Base-by-base conservation (phyloP, 2,329 filamentous ascomycete genomes). In the Penicillium thymicola region DNA sequence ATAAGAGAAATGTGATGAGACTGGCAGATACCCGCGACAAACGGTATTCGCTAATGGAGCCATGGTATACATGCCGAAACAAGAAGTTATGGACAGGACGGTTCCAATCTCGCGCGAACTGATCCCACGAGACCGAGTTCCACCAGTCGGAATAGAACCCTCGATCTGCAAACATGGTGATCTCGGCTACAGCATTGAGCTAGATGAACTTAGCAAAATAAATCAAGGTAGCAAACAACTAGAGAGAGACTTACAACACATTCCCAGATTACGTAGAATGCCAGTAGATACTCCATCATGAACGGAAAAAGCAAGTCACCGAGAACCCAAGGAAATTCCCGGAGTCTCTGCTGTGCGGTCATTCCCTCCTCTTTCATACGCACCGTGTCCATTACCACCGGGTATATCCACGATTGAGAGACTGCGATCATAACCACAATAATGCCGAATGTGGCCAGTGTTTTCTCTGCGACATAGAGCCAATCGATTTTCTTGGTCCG, bases 221-320 rank as follows among this genome's bases (percentile, higher is more conserved):
- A 40, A 32, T 3, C 18, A 27, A 25, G 9, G n/a, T 14, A 25
- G 40, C n/a, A 25, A 41, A 14, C 18, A 14, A 21, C 13, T 13
- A 2, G 5, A 16, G 36, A 9, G 34, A 10, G 7, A 60, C 61
- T 46, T 43, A 67, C 64, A 36, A 87, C 82, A 3, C 84, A 85
- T 71, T 88, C 85, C 89, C 89, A 93, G 62, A 92, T 92, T 28
- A 93, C 81, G 70, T 92, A 92, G 87, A 89, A 93, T 0, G 85
- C 81, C 55, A 90, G 81, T 51, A 92, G 74, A 59, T 91, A 90
- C 69, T 92, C 89, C 74, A 91, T 85, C 75, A 92, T 84, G 59
- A 93, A 87, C 0, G 89, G 89, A 59, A 92, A 91, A 9, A 91
- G 79, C 58, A 93, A 80, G 65, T 92, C 89, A 57, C 81, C 82